A percentile compares a stretch with the other conserved stretches of the same genome.
These are phyloP conservation scores for Beauveria australis DNA, from an alignment of 2,329 filamentous ascomycete genomes.

Conservation along the genomic window DNA sequence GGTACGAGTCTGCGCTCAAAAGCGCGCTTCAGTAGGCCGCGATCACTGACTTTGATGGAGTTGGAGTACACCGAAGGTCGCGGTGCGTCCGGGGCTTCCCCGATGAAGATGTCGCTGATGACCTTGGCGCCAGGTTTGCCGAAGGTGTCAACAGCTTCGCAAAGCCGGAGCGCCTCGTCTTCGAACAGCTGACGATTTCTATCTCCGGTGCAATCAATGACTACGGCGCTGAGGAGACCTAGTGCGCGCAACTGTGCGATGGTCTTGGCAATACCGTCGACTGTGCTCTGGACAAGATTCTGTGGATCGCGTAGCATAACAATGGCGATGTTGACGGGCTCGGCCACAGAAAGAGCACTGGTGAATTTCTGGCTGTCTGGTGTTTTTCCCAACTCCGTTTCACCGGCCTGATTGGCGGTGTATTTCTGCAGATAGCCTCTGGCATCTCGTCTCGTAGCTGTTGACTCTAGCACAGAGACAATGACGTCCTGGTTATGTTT, in stretches of 20 bases:
- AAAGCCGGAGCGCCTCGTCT: slow-evolving; percentile 64
- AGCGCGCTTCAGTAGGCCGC: slow-evolving; percentile 23
- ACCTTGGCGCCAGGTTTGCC: slow-evolving; percentile 60
- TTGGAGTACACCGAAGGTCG: slow-evolving; percentile 17
- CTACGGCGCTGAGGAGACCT: slow-evolving; percentile 73
- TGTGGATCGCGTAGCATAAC: slow-evolving; percentile 76
- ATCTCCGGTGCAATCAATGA: slow-evolving; percentile 61
- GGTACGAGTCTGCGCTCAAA: slow-evolving; percentile 26
- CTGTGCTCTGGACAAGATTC: slow-evolving; percentile 55
- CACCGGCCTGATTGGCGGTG: slow-evolving; percentile 28
- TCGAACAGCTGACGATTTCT: slow-evolving; percentile 34
- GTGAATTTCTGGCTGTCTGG: slow-evolving; percentile 6
- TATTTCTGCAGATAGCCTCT: slow-evolving; percentile 88
- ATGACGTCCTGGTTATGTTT: slow-evolving; percentile 60
- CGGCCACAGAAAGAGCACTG: slow-evolving; percentile 12
- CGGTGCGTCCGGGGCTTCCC: neutral
- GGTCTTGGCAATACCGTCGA: slow-evolving; percentile 73
- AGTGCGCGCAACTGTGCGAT: slow-evolving; percentile 75
- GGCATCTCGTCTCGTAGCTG: slow-evolving; percentile 86
- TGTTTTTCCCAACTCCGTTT: slow-evolving; percentile 17
- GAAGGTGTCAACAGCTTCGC: slow-evolving; percentile 64
- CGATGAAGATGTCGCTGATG: slow-evolving; percentile 28
- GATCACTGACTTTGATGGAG: slow-evolving; percentile 24
- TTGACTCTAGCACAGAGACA: slow-evolving; percentile 76
- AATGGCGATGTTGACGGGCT: slow-evolving; percentile 59